Base-by-base conservation (phyloP, 1,284 basidiomycete species). In the Xerocomus amazonicus region DNA sequence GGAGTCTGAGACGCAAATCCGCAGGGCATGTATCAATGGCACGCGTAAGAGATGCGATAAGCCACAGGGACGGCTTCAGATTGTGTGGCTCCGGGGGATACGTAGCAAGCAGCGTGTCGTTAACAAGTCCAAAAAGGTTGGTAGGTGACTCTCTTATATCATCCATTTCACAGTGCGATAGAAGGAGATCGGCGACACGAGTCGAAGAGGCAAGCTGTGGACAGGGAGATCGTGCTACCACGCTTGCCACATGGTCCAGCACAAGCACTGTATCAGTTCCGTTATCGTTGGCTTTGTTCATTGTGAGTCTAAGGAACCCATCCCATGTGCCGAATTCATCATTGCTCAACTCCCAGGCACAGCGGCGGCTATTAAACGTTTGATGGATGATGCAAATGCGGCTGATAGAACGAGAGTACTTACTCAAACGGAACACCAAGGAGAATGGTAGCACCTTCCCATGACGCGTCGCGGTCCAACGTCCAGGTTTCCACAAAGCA, bases 21-120 rank as follows among this genome's bases (percentile, higher is more conserved):
- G 54, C 48, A 3, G 81, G 81, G 58, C 81, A 84, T 1, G 66
- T 57, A 44, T 83, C 80, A 41, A 88, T 68, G 6, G 77, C 60
- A 5, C 70, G 66, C 34, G 72, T 74, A 44, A 88, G 62, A 4
- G 81, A 75, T 34, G 80, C 70, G 16, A 82, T 66, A 53, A 86
- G 70, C 85, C 85, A 89, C 54, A 79, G 68, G 28, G 76, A 76
- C 36, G 73, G 72, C 42, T 77, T 70, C 57, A 76, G 71, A 57
- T 78, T 76, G 39, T 70, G 68, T 3, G 76, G 71, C n/a, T 76
- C 75, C 0, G 84, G 82, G 0, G 87, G 86, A 66, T 90, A 90
- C n/a, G 76, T 76, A 12, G 76, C 71, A 14, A 71, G 63, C 44
- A 90, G 69, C 0, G 78, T 78, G 35, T 79, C 75, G 53, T 81